Evolutionary conservation across 2,329 filamentous ascomycete species (phyloP).

Genomic region (Capronia americana): DNA sequence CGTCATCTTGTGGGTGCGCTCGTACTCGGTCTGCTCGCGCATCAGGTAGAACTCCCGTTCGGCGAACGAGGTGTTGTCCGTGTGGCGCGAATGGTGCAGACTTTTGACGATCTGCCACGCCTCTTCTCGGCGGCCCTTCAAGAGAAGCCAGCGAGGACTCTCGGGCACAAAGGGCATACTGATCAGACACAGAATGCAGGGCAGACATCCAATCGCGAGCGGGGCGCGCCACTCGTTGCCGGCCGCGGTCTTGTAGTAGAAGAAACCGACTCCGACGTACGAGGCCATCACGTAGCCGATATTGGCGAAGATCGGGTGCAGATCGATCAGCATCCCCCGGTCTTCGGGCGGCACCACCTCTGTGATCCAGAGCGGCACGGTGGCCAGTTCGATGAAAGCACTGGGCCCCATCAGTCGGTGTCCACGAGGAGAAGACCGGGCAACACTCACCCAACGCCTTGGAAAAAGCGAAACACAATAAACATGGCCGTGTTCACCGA

Average conservation of each 20-base stretch:
- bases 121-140: conserved; percentile 42
- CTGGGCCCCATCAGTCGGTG: too few relatives aligned
- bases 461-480: conserved; percentile 44
- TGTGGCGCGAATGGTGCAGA: conserved; percentile 50
- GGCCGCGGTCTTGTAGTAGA: neutral
- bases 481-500: conserved; percentile 27
- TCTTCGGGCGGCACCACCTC: conserved; percentile 21
- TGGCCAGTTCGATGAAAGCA: neutral
- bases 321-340: conserved; percentile 24
- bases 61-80: conserved; percentile 47
- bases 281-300: conserved; percentile 4
- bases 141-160: conserved; percentile 48
- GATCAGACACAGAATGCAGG: conserved; percentile 14
- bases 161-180: conserved; percentile 50
- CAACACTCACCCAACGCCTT: too few relatives aligned
- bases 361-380: conserved; percentile 26
- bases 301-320: conserved; percentile 19
- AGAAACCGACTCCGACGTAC: conserved; percentile 24
- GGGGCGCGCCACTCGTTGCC: conserved; percentile 35
- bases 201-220: conserved; percentile 16
- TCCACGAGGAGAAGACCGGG: too few relatives aligned
- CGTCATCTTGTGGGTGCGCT: conserved; percentile 35
- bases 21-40: conserved; percentile 17
- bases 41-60: conserved; percentile 49
- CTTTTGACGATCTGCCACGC: conserved; percentile 44